These are phyloP conservation scores for Teunomyces tritomae DNA, from an alignment of 805 yeast genomes.

Conservation along the genomic window DNA sequence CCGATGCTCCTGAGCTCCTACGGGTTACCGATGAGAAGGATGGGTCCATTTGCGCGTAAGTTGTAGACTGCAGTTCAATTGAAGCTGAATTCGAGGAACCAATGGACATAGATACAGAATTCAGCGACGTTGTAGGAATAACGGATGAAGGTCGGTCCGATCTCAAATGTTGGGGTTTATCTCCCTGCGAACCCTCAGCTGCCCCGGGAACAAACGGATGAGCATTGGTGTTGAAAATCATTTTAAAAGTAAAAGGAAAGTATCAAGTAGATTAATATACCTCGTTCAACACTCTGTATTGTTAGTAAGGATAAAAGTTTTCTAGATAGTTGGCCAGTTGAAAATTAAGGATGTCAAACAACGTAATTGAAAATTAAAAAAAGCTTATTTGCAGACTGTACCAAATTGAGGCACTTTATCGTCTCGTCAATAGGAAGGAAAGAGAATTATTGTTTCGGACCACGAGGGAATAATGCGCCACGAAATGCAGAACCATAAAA, in stretches of 20 bases:
- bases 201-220: conserved; percentile 5
- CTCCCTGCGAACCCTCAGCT: background rate
- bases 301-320: background rate
- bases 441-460: background rate
- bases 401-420: conserved; percentile 2
- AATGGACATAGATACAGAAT: background rate
- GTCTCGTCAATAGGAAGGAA: background rate
- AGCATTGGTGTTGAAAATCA: conserved; percentile 3
- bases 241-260: background rate
- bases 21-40: background rate
- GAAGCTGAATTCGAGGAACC: background rate
- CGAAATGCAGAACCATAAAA: background rate
- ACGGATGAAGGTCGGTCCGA: background rate
- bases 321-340: background rate
- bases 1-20: background rate
- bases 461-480: background rate
- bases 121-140: background rate
- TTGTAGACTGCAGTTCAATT: background rate
- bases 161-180: background rate
- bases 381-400: background rate
- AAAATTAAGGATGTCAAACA: conserved; percentile 4
- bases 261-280: background rate
- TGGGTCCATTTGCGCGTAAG: background rate
- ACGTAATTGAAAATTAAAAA: background rate
- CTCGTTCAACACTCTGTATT: background rate